Evolutionary conservation across 257 asterid genomes (phyloP), one percentile per base, ranked within the genome.

Genomic region (Thymus mandschuricus): DNA sequence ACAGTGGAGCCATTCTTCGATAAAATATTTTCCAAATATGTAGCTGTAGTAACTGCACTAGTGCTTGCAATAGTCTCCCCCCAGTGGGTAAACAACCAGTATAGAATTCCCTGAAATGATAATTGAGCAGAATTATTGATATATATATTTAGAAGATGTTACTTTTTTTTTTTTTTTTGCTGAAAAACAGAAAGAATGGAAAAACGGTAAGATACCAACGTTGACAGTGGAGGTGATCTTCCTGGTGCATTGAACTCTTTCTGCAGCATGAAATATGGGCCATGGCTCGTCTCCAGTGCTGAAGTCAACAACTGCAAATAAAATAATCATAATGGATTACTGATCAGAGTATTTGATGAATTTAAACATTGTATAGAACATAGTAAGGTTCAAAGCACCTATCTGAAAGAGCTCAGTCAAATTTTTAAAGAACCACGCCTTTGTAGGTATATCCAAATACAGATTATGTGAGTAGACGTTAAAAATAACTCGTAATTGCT

Each of bases 21-120:
- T 78, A 91, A 86, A 71, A 94, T 88, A 76, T 80, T 88, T 63
- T 87, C 99, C 83, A 94, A 81, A 84, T 76, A 79, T 50, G 71
- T 43, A 73, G 97, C 96, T 35, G 97, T 89, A 68, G 68, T 82
- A 75, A 76, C 51, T 58, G 99, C 95, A 81, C 78, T 96, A 10
- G 99, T 89, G 72, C 80, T 87, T 64, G 97, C 97, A 68, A 83
- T 81, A 11, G 75, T 85, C 80, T 94, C 99, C 71, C 95, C 95
- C 99, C 97, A 91, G 73, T 94, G 99, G 13, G 99, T 91, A 73
- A 94, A 96, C 97, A 94, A 48, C 99, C 99, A 51, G 99, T 91
- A 67, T 94, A 94, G 73, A 91, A 94, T 83, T 94, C 99, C 57
- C 99, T 94, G 79, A 75, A 66, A 85, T 21, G 64, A 75, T 55